Evolutionary conservation across 441 rosid species (phyloP).

Genomic region (Bocquillonia castaneifolia): DNA sequence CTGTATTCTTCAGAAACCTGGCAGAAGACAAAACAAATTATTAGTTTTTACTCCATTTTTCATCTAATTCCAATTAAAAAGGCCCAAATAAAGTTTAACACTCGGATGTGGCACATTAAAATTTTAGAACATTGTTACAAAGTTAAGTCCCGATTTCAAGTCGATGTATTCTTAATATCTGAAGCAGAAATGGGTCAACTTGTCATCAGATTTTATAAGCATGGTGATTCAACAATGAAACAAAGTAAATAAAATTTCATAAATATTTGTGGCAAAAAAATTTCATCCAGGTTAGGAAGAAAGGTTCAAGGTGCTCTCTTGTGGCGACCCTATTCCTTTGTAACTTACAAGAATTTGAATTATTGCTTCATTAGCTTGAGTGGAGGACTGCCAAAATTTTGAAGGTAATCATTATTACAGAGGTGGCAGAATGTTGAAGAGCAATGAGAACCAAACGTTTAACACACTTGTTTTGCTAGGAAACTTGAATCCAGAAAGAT

Average conservation of each 20-base stretch:
- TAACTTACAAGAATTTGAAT: background rate
- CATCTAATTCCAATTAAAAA: slow-evolving; percentile 7
- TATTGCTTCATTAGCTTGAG: background rate
- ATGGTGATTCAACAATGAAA: background rate
- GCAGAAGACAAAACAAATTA: slow-evolving; percentile 23
- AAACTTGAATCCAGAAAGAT: background rate
- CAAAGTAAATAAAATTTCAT: background rate
- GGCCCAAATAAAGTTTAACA: background rate
- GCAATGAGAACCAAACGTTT: background rate
- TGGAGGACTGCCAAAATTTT: background rate
- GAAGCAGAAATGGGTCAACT: background rate
- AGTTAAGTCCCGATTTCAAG: background rate
- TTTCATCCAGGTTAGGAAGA: background rate
- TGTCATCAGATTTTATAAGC: background rate
- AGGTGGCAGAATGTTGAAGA: background rate
- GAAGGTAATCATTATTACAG: background rate
- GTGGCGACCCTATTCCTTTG: background rate
- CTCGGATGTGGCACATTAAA: background rate
- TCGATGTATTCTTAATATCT: background rate
- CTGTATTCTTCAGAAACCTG: slow-evolving; percentile 92
- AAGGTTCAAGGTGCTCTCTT: background rate
- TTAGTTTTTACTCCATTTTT: slow-evolving; percentile 15
- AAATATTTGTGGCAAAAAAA: too few species aligned
- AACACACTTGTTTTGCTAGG: background rate
- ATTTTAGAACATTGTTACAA: background rate